phyloP scores from a whole-genome alignment of 2,329 filamentous ascomycete genomes.

The Thielaviopsis punctulata region DNA sequence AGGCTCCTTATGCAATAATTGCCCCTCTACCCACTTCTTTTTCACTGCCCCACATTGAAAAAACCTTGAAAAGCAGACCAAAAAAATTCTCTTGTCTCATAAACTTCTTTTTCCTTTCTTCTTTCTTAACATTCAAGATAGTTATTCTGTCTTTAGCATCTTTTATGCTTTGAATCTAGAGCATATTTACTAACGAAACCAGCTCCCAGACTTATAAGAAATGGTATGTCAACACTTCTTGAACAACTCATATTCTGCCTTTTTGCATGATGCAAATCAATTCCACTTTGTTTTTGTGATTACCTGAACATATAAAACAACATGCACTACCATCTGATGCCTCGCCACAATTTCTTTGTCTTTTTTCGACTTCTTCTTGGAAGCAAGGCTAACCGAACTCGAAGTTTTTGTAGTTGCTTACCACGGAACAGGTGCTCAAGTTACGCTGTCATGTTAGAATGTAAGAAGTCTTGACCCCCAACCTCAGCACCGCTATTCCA shows the following conservation, averaged over 20 bases:
- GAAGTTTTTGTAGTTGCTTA: neutral
- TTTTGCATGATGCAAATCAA: constrained; percentile 11
- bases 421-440: neutral
- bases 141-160: neutral
- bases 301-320: constrained; percentile 30
- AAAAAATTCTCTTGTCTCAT: neutral
- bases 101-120: neutral
- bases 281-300: constrained; percentile 13
- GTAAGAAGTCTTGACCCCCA: constrained; percentile 3
- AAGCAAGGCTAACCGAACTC: neutral
- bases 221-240: neutral
- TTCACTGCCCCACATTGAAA: constrained; percentile 1
- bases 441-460: neutral
- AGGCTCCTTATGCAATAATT: neutral
- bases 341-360: neutral
- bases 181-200: neutral
- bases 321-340: constrained; percentile 64
- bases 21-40: constrained; percentile 4
- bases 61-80: constrained; percentile 7
- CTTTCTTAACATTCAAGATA: neutral
- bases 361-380: neutral
- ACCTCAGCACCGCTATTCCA: constrained; percentile 16
- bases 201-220: neutral
- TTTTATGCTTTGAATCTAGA: neutral
- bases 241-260: neutral